Evolutionary conservation across 2,329 filamentous ascomycete genomes (phyloP).

Genomic region (Diplodia sapinea): DNA sequence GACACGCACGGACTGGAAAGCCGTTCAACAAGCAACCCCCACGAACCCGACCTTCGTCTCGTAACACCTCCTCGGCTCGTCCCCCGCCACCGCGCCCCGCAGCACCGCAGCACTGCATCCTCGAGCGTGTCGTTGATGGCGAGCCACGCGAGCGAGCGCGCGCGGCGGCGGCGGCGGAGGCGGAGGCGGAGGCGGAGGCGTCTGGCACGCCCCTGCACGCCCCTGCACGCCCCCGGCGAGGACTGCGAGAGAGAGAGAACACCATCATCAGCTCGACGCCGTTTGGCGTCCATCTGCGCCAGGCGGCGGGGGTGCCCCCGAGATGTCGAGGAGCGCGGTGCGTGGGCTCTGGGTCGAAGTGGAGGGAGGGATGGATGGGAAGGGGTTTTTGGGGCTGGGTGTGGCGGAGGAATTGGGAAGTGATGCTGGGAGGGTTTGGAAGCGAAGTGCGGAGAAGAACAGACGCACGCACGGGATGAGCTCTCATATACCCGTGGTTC

Average conservation of each 20-base stretch:
- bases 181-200: constrained; percentile 31
- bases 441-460: background rate
- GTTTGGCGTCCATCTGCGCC: constrained; percentile 22
- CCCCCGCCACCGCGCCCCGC: constrained; percentile 38
- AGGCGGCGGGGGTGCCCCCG: constrained; percentile 35
- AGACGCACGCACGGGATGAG: background rate
- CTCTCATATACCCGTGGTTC: background rate
- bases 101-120: too few relatives aligned
- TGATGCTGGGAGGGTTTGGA: background rate
- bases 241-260: constrained; percentile 35
- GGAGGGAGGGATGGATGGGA: background rate
- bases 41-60: constrained; percentile 50
- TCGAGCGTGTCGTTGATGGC: too few relatives aligned
- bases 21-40: constrained; percentile 56
- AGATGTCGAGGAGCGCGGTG: constrained; percentile 1
- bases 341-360: too few relatives aligned
- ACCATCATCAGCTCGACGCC: constrained; percentile 37
- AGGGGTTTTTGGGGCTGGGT: background rate
- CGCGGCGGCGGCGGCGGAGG: too few relatives aligned
- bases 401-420: background rate
- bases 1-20: constrained; percentile 64
- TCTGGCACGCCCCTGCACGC: constrained; percentile 35
- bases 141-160: too few relatives aligned
- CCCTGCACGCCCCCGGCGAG: constrained; percentile 39
- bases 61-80: constrained; percentile 59